Evolutionary conservation across 805 yeast species (phyloP), one percentile per base, ranked within the genome.

Genomic region (Jamesozyma lodderae): DNA sequence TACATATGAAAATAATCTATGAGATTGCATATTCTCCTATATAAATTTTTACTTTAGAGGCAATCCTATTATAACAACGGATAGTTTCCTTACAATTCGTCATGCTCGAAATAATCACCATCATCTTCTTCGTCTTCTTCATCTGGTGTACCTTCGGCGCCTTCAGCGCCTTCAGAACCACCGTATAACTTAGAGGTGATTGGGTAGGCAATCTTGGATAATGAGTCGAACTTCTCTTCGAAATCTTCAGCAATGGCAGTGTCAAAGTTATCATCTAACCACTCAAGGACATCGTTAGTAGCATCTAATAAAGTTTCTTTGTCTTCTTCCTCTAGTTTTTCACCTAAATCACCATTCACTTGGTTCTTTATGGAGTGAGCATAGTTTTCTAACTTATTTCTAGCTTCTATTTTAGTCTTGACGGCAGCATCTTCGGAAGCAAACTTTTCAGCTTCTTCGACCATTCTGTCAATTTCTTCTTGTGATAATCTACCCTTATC

Each of bases 401-500:
- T 84, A 45, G 94, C 78, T 69, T 82, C 94, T 54, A 90, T 79
- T 73, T 84, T 84, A 44, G 75, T 75, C 60, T 88, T 82, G 44
- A 85, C 72, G 53, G 75, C 79, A 51, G 79, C 80, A 67, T 90
- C 97, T 66, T 87, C 94, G 54, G 83, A 86, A 49, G 94, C 95
- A 57, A 69, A 90, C 69, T 83, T 81, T 67, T 87, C 97, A 53
- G 96, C 96, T 61, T 90, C 97, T 59, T 79, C 92, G 47, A 90
- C 95, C 96, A 90, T 90, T 69, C 90, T 85, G 56, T 90, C 96
- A 55, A 90, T 88, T 47, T 87, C 95, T 46, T 88, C 96, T 70
- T 85, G 81, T 19, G 90, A 73, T 58, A 87, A 75, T 73, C 96
- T 83, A 57, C 95, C 95, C 72, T 85, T 85, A 66, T 87, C 96